Base-by-base conservation (phyloP, 768 basidiomycete genomes). In the Lactarius sanguifluus region DNA sequence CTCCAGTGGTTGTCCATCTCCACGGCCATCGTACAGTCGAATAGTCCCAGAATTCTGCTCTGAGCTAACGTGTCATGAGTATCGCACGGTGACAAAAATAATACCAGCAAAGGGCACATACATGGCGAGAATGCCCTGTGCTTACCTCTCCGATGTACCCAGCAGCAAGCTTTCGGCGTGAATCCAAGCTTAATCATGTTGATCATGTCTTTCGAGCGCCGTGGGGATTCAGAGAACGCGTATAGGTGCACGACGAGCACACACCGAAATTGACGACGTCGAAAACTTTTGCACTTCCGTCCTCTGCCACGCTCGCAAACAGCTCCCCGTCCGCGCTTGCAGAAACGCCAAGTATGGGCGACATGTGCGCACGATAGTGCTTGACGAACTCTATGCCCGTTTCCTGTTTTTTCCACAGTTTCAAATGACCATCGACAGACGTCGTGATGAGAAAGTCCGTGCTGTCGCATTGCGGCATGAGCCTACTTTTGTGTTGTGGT, bases 331-430 rank as follows among this genome's bases (percentile, higher is more conserved):
- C 96, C 54, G 89, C 88, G 72, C 94, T 96, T 30, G 89, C 91
- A 28, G 90, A 91, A 5, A 98, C 89, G 9, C 85, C 86, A 4
- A 87, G 80, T 30, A 98, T 84, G 10, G 92, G 86, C 30, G 84
- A 82, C 25, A 96, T 81, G 72, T 97, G 96, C 1, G 97, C 94
- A 56, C 97, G 89, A 76, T 96, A 99, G 70, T 96, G 93, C 78
- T 99, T 99, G 66, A 98, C 96, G 72, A 98, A 98, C 78, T 98
- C 97, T 73, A 99, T 94, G 5, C 96, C 96, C 7, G 81, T 76
- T 25, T 95, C 91, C 79, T 97, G 95, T 77, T 99, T 99, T 81
- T 97, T 98, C 97, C 97, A 99, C n/a, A 99, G 78, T 76, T 99
- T 99, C 69, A 98, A 77, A 76, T 95, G 91, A 2, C 97, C 97